phyloP scores from a whole-genome alignment of 2,329 filamentous ascomycete species.

The Gnomoniopsis sp. region DNA sequence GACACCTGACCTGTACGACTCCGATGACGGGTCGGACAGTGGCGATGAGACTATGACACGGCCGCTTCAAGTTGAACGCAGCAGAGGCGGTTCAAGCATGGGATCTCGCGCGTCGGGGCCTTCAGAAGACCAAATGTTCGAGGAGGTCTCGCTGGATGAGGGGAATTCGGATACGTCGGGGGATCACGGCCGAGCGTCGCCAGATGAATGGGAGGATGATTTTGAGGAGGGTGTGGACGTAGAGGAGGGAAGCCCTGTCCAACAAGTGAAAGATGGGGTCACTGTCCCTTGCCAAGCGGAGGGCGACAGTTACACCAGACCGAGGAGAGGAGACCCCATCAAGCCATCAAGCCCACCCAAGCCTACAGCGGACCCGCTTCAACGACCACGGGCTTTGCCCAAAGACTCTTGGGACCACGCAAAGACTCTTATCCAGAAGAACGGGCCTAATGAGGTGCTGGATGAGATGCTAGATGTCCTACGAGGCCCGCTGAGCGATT shows the following conservation, averaged over 20 bases:
- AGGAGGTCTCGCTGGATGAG: slow-evolving; percentile 15
- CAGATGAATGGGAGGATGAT: slow-evolving; percentile 16
- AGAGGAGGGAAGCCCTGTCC: slow-evolving; percentile 9
- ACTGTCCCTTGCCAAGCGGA: slow-evolving; percentile 14
- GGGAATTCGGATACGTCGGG: slow-evolving; percentile 4
- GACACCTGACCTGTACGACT: neutral
- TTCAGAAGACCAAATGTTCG: slow-evolving; percentile 10
- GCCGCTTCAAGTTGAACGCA: neutral
- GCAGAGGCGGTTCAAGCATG: neutral
- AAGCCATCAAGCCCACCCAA: neutral
- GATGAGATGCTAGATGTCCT: neutral
- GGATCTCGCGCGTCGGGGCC: neutral
- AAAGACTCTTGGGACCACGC: neutral
- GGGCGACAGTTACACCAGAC: neutral
- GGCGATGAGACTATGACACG: neutral
- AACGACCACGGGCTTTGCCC: neutral
- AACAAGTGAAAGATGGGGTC: slow-evolving; percentile 16
- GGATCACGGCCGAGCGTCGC: slow-evolving; percentile 4
- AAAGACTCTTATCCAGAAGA: neutral
- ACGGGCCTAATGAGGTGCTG: neutral
- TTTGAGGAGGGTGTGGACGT: slow-evolving; percentile 3
- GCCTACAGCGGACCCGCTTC: neutral
- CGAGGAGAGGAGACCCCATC: neutral
- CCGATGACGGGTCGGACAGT: neutral
- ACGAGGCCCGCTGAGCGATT: neutral